Evolutionary conservation across 495 filamentous ascomycete species (phyloP), one percentile per base, ranked within the genome.

Genomic region (Hypoxylon fuscum): DNA sequence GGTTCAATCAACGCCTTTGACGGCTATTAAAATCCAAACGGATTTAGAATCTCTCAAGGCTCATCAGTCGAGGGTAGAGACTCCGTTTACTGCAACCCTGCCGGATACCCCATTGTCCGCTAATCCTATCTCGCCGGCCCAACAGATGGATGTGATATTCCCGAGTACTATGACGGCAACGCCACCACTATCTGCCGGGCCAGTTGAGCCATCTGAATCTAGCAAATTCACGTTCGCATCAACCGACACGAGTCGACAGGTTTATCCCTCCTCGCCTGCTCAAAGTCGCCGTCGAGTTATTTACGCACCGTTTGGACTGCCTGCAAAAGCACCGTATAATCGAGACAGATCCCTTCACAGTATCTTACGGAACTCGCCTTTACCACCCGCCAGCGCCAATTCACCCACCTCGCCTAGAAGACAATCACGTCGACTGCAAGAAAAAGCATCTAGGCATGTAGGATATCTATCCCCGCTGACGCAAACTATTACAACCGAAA

Each of bases 291-390:
- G 59, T 21, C 64, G 62, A 25, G 60, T 68, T 21, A 59, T 62
- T 32, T 72, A 65, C 25, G 49, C 57, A 7, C 44, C 34, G 21
- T 57, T 65, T 23, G 54, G 50, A 5, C 44, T 52, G 20, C 27
- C 46, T 2, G 42, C 42, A 15, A 62, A 63, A 31, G 68, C 79
- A 20, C 87, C 89, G 12, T 92, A 92, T 71, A 87, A 83, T 35
- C 83, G 85, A 10, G 85, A 88, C 2, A 79, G 86, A 14, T 82
- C 82, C 5, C 79, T 91, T 5, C 85, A 83, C 59, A 90, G 87
- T 72, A 93, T 93, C 71, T 79, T 93, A 25, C 87, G 88, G 69
- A 93, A 93, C 77, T 91, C 88, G 7, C 89, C 88, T 1, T 70
- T 88, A 9, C 83, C 82, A 59, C 85, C 74, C 29, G 69, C 73